Base-by-base conservation (phyloP, 78 protist species). In the Pirum gemmata region DNA sequence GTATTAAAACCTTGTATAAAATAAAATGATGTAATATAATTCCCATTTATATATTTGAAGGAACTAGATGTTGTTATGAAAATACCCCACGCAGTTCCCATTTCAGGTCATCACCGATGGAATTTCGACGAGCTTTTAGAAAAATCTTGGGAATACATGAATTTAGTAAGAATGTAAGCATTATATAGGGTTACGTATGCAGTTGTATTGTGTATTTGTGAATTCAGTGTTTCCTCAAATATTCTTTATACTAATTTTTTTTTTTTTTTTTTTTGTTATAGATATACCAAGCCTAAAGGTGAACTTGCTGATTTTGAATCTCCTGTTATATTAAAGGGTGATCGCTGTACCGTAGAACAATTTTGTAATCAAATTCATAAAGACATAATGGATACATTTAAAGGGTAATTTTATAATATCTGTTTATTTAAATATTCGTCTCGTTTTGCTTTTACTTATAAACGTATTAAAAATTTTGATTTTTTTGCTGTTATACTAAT, bases 281-380 rank as follows among this genome's bases (percentile, higher is more conserved):
- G 95, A 13, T 98, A 96, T 94, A 98, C 99, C 41, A 98, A 98
- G 92, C 99, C 99, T 21, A 89, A 89, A 79, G 99, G 99, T 8
- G 96, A 93, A 82, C 93, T 95, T 33, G 98, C 99, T 37, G 99
- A 98, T 92, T 98, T 95, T 93, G 79, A 73, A 41, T 95, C 92
- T 29, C 99, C 99, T 27, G 98, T 98, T 25, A 95, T 98, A 38
- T 73, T 98, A 86, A 84, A 91, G 2, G 37, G 80, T 26, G 92
- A 83, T 33, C 40, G 41, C 8, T 1, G 72, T 21, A 93, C 95
- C 1, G 92, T 97, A 37, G 97, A 95, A 92, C 72, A 86, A 82
- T 96, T 98, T 83, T 96, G 98, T 87, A 86, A 74, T 87, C 74
- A 73, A 38, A 96, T 98, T 61, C 99, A 98, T 91, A 95, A 92